Evolutionary conservation across 148 eudicot species (phyloP).

Genomic region (Chenopodium suecicum): DNA sequence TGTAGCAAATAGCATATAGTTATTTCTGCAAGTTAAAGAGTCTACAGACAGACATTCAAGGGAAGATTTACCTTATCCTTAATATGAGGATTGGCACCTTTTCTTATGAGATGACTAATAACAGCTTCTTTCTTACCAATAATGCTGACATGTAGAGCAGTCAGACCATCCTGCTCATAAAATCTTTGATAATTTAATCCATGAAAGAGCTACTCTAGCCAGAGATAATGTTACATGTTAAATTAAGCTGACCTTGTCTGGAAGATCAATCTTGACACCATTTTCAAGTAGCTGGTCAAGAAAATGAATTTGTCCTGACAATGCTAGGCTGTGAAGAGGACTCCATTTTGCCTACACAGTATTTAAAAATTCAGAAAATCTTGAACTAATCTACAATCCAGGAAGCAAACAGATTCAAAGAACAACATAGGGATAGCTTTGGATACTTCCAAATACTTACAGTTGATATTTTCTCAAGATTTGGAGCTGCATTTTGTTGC

Average conservation of each 20-base stretch:
- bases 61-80: slow-evolving; percentile 55
- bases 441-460: slow-evolving; percentile 40
- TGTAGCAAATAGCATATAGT: slow-evolving; percentile 26
- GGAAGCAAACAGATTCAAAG: background rate
- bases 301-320: slow-evolving; percentile 78
- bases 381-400: background rate
- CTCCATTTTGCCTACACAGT: slow-evolving; percentile 74
- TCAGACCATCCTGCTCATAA: slow-evolving; percentile 66
- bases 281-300: slow-evolving; percentile 72
- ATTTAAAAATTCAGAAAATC: slow-evolving; percentile 1
- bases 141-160: slow-evolving; percentile 83
- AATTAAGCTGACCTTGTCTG: slow-evolving; percentile 59
- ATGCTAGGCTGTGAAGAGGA: slow-evolving; percentile 74
- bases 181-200: slow-evolving; percentile 13
- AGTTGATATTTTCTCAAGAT: slow-evolving; percentile 70
- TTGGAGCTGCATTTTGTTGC: slow-evolving; percentile 55
- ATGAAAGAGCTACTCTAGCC: background rate
- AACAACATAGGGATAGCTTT: background rate
- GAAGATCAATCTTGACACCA: slow-evolving; percentile 53
- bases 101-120: slow-evolving; percentile 88
- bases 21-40: background rate
- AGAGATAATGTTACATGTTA: background rate
- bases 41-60: slow-evolving; percentile 3
- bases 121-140: slow-evolving; percentile 90
- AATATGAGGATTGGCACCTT: slow-evolving; percentile 81